Evolutionary conservation across 179 eudicot genomes (phyloP), one percentile per base, ranked within the genome.

Genomic region (Carnegiea gigantea): DNA sequence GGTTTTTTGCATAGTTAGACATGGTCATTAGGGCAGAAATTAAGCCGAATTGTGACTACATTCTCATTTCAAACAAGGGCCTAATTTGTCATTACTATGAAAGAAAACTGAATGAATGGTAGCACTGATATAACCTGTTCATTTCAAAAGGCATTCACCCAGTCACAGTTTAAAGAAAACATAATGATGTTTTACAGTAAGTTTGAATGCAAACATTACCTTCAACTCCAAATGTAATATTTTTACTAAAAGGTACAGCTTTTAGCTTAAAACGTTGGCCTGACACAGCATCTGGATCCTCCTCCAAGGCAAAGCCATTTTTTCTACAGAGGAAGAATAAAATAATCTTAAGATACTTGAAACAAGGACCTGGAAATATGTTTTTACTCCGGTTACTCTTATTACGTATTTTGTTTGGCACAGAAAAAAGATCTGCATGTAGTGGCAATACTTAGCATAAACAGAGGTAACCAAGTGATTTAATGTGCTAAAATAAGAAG

Each of bases 231-330:
- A 97, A 93, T 76, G 95, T 92, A 48, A 95, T 89, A 78, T 91
- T 97, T 88, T 97, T 95, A 88, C 99, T 97, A 85, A 97, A 95
- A 73, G 99, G 99, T 82, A 97, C 93, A 78, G 95, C 91, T 83
- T 88, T 95, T 83, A 97, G 85, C 86, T 84, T 86, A 76, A 88
- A 95, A 77, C 94, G 98, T 38, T 84, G 82, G 81, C 99, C 98
- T 36, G 93, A 87, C 81, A 94, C 90, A 88, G 98, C 95, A 76
- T 88, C 83, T 43, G 86, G 28, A 86, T 97, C 97, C 88, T 97
- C 98, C 84, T 89, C 97, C 88, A 97, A 75, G 75, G 89, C 76
- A 87, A 97, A 97, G 8, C 99, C 99, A 88, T 97, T 97, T 89
- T 89, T 95, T 92, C 99, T 97, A 49, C 82, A 85, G 59, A 76